phyloP scores from a whole-genome alignment of 2,329 filamentous ascomycete species.

The Cordyceps militaris region DNA sequence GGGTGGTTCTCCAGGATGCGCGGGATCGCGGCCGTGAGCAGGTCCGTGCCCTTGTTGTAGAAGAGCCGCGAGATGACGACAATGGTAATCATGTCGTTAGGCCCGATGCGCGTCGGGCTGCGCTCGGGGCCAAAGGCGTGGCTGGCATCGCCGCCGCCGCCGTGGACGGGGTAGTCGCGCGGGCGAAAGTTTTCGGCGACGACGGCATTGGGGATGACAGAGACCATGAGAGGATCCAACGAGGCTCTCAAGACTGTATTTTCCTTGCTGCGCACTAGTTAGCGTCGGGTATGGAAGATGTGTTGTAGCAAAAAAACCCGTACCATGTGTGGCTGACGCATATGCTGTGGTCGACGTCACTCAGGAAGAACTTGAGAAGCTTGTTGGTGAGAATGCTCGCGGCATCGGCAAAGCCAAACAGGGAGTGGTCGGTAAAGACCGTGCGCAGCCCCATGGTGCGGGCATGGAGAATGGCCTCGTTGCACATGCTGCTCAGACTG shows the following conservation, averaged over 20 bases:
- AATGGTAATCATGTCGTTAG: slow-evolving; percentile 85
- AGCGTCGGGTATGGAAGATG: slow-evolving; percentile 9
- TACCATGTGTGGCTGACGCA: slow-evolving; percentile 98
- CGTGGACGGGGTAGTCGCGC: slow-evolving; percentile 32
- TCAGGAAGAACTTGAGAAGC: slow-evolving; percentile 88
- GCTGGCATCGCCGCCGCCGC: slow-evolving; percentile 19
- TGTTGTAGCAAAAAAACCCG: slow-evolving; percentile 23
- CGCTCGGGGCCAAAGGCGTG: slow-evolving; percentile 35
- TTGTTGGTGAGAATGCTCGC: slow-evolving; percentile 96
- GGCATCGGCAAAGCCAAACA: slow-evolving; percentile 96
- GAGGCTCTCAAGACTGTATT: slow-evolving; percentile 94
- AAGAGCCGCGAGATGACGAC: slow-evolving; percentile 96
- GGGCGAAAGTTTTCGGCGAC: slow-evolving; percentile 95
- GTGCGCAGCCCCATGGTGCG: slow-evolving; percentile 93
- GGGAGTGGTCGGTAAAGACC: slow-evolving; percentile 93
- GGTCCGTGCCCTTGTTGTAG: slow-evolving; percentile 97
- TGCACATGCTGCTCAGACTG: slow-evolving; percentile 85
- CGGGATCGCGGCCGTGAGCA: slow-evolving; percentile 92
- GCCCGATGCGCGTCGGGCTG: slow-evolving; percentile 63
- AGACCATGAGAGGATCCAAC: slow-evolving; percentile 92
- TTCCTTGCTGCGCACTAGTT: slow-evolving; percentile 63
- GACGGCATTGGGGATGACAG: slow-evolving; percentile 94
- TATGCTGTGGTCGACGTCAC: slow-evolving; percentile 96
- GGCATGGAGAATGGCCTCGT: slow-evolving; percentile 90
- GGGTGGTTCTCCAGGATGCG: slow-evolving; percentile 83